phyloP scores from a whole-genome alignment of 768 basidiomycete species.

The Phylloporus arenicola region DNA sequence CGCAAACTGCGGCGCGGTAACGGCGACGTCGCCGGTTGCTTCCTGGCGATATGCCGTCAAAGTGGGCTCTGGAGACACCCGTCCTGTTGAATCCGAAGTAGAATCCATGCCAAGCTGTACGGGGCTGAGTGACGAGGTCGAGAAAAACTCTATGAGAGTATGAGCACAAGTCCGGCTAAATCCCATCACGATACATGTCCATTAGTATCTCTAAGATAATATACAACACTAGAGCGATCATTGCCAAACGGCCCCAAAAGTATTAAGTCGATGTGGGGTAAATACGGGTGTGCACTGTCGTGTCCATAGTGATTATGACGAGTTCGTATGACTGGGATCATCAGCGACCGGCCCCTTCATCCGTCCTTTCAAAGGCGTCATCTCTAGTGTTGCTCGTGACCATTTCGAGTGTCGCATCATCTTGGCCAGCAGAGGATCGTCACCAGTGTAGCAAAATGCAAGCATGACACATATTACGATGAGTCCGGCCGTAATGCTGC shows the following conservation, averaged over 20 bases:
- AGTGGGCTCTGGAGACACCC: slow-evolving; percentile 8
- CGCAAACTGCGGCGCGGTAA: slow-evolving; percentile 4
- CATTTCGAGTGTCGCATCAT: slow-evolving; percentile 19
- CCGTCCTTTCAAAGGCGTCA: slow-evolving; percentile 4
- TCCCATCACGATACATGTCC: slow-evolving; percentile 5
- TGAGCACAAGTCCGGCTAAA: not conserved
- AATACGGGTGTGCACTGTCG: not conserved
- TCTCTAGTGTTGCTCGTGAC: slow-evolving; percentile 8
- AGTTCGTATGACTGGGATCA: not conserved
- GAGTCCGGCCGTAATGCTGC: slow-evolving; percentile 42
- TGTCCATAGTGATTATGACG: slow-evolving; percentile 9
- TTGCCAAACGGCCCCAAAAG: slow-evolving; percentile 7
- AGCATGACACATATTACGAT: slow-evolving; percentile 36
- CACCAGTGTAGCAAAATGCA: slow-evolving; percentile 46
- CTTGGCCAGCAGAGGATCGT: slow-evolving; percentile 35
- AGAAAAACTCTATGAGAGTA: not conserved
- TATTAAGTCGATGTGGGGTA: not conserved
- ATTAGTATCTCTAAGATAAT: slow-evolving; percentile 7
- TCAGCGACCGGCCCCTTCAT: slow-evolving; percentile 1
- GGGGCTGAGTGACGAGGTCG: not conserved
- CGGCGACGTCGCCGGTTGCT: slow-evolving; percentile 7
- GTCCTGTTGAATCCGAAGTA: slow-evolving; percentile 7
- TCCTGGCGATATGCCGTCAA: slow-evolving; percentile 12
- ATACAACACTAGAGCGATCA: slow-evolving; percentile 9
- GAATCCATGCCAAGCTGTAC: slow-evolving; percentile 18